Conservation (phyloP, 805 yeast genomes). For the Candida verbasci region DNA sequence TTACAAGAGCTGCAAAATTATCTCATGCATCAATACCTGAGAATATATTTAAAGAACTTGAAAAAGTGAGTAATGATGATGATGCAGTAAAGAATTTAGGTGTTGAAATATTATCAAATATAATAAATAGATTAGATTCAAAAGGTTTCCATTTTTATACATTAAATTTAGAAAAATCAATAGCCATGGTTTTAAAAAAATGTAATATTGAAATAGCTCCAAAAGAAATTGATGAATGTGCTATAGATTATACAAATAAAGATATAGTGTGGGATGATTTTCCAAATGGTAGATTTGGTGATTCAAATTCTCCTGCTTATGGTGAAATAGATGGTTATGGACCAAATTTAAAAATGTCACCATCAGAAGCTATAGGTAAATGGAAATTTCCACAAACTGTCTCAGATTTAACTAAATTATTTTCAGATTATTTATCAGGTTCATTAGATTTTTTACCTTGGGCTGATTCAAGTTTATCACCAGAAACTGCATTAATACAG, state of each 20-base stretch:
- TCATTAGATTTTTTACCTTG: conserved; percentile 83
- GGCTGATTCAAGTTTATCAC: conserved; percentile 79
- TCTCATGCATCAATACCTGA: conserved; percentile 82
- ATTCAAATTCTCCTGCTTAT: conserved; percentile 91
- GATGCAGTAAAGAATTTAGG: conserved; percentile 79
- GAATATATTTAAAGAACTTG: conserved; percentile 48
- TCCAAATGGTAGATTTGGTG: conserved; percentile 94
- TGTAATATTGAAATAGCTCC: conserved; percentile 38
- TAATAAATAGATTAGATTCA: conserved; percentile 51
- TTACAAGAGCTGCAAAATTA: conserved; percentile 82
- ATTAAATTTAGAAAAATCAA: conserved; percentile 85
- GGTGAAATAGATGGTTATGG: conserved; percentile 99
- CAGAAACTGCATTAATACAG: conserved; percentile 91
- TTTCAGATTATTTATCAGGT: conserved; percentile 68
- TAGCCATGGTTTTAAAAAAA: conserved; percentile 65
- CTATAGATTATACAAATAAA: conserved; percentile 75
- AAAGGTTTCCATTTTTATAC: conserved; percentile 91
- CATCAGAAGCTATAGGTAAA: conserved; percentile 57
- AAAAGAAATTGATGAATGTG: conserved; percentile 27
- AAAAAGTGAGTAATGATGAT: conserved; percentile 58
- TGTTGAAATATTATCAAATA: conserved; percentile 63
- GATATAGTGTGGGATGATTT: conserved; percentile 98
- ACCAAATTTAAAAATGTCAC: conserved; percentile 71
- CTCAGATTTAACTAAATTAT: conserved; percentile 60
- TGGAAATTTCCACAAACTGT: conserved; percentile 76